These are phyloP conservation scores for Limnanthes douglasii DNA, from an alignment of 345 rosid genomes.

Conservation along the genomic window DNA sequence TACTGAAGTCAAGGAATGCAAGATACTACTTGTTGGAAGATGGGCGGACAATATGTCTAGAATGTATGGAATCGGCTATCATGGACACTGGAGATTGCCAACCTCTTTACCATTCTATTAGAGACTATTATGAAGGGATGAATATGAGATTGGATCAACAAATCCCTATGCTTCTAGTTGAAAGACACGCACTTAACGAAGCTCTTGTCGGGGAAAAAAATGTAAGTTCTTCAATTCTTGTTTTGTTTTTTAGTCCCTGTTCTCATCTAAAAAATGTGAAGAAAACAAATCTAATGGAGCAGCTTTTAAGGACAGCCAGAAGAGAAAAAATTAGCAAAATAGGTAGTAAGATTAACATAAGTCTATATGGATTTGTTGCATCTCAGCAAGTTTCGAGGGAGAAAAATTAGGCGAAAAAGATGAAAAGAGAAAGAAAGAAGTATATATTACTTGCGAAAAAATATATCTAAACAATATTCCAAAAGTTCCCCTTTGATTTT, in stretches of 20 bases:
- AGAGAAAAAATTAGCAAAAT: no score
- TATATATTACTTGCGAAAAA: no score
- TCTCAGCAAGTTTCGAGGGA: no score
- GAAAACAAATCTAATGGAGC: no score
- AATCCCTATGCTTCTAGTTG: conserved; percentile 94
- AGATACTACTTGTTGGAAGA: conserved; percentile 57
- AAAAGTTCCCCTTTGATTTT: no score
- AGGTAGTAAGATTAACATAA: no score
- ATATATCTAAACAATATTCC: no score
- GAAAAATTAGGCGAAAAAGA: no score
- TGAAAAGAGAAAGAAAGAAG: no score
- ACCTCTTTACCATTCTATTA: conserved; percentile 76
- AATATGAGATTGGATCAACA: conserved; percentile 79
- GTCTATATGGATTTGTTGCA: no score
- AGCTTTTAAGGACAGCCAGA: no score
- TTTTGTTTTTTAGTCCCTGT: not conserved
- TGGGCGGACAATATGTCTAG: conserved; percentile 71
- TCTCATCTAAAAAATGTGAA: no score
- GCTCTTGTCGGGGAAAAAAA: conserved; percentile 83
- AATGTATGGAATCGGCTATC: conserved; percentile 91
- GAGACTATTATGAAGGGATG: conserved; percentile 96
- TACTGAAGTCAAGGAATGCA: conserved; percentile 41
- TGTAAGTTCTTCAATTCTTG: conserved; percentile 18
- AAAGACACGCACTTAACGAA: conserved; percentile 88
- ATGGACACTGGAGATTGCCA: conserved; percentile 96